These are phyloP conservation scores for Syzygium grande DNA, from an alignment of 345 rosid genomes.

Conservation along the genomic window DNA sequence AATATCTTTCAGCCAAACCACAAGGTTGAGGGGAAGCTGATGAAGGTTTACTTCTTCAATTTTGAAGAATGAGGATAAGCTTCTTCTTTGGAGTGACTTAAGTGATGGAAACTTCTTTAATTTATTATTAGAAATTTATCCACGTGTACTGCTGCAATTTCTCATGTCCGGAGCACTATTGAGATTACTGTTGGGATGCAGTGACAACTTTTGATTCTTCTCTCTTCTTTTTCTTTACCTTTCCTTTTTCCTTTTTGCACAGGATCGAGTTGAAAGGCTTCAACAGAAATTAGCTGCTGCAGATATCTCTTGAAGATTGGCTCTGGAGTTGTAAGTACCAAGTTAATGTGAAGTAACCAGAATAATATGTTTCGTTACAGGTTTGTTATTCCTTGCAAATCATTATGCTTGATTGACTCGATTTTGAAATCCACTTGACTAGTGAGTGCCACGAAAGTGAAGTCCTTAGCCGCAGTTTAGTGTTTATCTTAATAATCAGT, in stretches of 20 bases:
- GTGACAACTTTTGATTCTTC: not conserved
- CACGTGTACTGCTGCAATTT: not conserved
- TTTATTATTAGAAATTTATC: not conserved
- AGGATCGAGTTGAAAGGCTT: not conserved
- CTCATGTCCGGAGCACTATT: not conserved
- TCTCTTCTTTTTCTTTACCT: not conserved
- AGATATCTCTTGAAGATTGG: slow-evolving; percentile 1
- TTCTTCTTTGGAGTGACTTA: not conserved
- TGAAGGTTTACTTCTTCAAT: not conserved
- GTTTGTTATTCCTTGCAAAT: not conserved
- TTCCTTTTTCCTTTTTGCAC: not conserved
- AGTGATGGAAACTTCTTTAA: not conserved
- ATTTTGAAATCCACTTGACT: not conserved
- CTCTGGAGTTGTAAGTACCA: not conserved
- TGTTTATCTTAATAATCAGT: not conserved
- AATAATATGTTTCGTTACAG: not conserved
- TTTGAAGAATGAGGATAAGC: not conserved
- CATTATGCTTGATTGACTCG: not conserved
- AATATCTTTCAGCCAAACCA: not conserved
- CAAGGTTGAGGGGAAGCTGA: not conserved
- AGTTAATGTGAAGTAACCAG: not conserved
- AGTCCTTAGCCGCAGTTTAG: not conserved
- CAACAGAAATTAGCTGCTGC: not conserved
- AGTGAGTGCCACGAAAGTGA: not conserved
- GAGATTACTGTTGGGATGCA: not conserved